Conservation (phyloP, 306 rosid species). For the Quercus parvula region DNA sequence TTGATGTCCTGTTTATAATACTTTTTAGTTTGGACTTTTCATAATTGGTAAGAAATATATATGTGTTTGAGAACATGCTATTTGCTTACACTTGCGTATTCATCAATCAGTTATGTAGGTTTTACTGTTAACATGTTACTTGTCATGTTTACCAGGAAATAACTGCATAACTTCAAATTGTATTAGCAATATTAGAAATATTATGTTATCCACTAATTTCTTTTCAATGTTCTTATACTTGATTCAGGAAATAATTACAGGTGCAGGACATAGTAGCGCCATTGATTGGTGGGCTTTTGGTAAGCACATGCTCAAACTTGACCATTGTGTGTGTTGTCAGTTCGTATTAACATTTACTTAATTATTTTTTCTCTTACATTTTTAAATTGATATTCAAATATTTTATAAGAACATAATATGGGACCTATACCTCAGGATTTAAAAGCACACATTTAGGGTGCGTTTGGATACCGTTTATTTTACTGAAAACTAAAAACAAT, state of each 20-base stretch:
- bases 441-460: neutral
- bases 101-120: neutral
- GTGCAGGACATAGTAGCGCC: slow-evolving; percentile 79
- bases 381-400: neutral
- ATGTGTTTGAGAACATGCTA: slow-evolving; percentile 3
- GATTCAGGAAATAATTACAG: slow-evolving; percentile 89
- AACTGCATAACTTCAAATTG: neutral
- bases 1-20: neutral
- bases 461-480: too few relatives aligned
- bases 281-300: slow-evolving; percentile 99
- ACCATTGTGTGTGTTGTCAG: neutral
- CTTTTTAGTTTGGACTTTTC: neutral
- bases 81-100: neutral
- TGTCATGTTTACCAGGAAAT: slow-evolving; percentile 1
- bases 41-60: neutral
- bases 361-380: neutral
- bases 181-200: neutral
- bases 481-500: too few relatives aligned
- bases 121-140: neutral
- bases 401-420: neutral
- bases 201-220: neutral
- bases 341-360: neutral
- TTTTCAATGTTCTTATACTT: slow-evolving; percentile 35
- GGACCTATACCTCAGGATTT: neutral
- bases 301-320: slow-evolving; percentile 33